These are phyloP conservation scores for Colletotrichum destructivum DNA, from an alignment of 2,329 filamentous ascomycete species.

Conservation along the genomic window DNA sequence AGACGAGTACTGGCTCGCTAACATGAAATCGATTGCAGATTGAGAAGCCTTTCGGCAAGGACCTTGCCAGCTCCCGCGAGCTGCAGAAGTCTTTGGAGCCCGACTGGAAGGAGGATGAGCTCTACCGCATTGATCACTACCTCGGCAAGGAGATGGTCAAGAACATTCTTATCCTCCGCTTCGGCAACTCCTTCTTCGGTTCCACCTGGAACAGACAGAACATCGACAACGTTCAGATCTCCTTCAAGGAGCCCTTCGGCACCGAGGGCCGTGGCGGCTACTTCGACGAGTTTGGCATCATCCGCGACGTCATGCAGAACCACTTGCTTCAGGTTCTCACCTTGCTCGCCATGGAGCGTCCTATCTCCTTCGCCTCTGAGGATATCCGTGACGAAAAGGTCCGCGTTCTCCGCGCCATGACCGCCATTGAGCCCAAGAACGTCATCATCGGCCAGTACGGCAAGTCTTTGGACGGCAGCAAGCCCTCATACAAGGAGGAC, in stretches of 20 bases:
- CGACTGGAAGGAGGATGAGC: constrained; percentile 98
- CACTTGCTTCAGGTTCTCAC: constrained; percentile 97
- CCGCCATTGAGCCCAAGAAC: constrained; percentile 97
- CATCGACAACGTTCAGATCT: constrained; percentile 99
- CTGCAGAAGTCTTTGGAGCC: constrained; percentile 95
- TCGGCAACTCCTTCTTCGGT: constrained; percentile 98
- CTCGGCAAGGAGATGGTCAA: constrained; percentile 99
- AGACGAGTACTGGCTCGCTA: constrained; percentile 3
- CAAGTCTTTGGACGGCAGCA: constrained; percentile 94
- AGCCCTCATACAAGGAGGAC: constrained; percentile 98
- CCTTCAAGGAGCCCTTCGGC: constrained; percentile 99
- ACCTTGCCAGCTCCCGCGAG: constrained; percentile 92
- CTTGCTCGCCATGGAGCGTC: constrained; percentile 96
- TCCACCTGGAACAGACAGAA: constrained; percentile 99
- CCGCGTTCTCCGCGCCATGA: constrained; percentile 92
- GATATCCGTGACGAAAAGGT: constrained; percentile 99
- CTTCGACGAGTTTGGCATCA: constrained; percentile 99
- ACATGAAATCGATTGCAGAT: constrained; percentile 69
- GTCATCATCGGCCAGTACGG: constrained; percentile 99
- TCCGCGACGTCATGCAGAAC: constrained; percentile 99
- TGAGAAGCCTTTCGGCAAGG: constrained; percentile 99
- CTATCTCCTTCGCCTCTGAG: constrained; percentile 97
- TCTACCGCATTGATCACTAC: constrained; percentile 99
- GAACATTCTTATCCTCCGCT: constrained; percentile 97
- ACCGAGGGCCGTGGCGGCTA: constrained; percentile 98